Evolutionary conservation across 768 basidiomycete species (phyloP).

Genomic region (Daedaleopsis sinensis): DNA sequence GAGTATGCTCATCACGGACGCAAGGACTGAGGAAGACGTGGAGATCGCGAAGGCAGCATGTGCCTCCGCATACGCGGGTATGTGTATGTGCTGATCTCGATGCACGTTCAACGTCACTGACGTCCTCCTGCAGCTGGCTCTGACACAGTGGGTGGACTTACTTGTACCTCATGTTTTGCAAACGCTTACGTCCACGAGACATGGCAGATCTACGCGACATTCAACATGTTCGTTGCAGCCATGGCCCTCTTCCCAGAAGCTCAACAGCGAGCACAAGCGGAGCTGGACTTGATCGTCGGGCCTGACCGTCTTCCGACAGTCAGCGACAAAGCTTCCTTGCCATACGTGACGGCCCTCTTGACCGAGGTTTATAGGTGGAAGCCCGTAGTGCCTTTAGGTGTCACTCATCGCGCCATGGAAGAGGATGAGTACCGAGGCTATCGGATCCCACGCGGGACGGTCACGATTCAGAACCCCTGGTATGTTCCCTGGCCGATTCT

Average conservation of each 20-base stretch:
- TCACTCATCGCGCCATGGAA: constrained; percentile 17
- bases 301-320: constrained; percentile 27
- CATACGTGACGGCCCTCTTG: constrained; percentile 26
- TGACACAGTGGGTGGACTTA: not conserved
- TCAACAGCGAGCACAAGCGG: constrained; percentile 24
- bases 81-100: not conserved
- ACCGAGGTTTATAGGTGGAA: constrained; percentile 36
- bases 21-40: not conserved
- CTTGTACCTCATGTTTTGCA: not conserved
- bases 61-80: not conserved
- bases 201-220: not conserved
- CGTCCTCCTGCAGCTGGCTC: not conserved
- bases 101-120: not conserved
- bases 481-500: not conserved
- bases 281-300: constrained; percentile 30
- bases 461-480: constrained; percentile 23
- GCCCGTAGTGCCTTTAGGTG: constrained; percentile 35
- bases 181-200: not conserved
- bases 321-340: constrained; percentile 22
- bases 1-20: not conserved
- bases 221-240: not conserved
- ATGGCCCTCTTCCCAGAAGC: constrained; percentile 1
- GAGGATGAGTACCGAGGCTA: constrained; percentile 32
- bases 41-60: not conserved
- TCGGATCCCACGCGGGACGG: constrained; percentile 29